Percentiles rank a stretch among this genome's conserved stretches.
Evolutionary conservation across 2,329 filamentous ascomycete genomes (phyloP).

Genomic region (Pestalotiopsis sp.): DNA sequence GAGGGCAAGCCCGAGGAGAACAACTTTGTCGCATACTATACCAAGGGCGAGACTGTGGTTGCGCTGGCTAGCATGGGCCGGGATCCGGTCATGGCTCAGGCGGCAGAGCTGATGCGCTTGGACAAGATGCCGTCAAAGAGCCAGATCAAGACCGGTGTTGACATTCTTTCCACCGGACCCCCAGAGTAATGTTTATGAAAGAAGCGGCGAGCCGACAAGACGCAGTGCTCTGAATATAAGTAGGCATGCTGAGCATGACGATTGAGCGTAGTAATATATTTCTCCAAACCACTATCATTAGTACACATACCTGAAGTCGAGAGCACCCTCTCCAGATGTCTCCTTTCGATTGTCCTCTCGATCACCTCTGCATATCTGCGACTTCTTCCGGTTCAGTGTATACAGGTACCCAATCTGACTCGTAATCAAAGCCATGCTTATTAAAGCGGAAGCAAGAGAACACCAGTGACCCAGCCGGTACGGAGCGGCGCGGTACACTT

Average conservation of each 20-base stretch:
- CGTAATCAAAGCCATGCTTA: conserved; percentile 24
- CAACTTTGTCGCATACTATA: conserved; percentile 90
- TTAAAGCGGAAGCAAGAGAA: conserved; percentile 48
- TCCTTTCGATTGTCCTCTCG: neutral
- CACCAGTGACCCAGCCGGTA: conserved; percentile 55
- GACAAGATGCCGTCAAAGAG: conserved; percentile 83
- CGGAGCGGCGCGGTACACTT: conserved; percentile 49
- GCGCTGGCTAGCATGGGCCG: conserved; percentile 89
- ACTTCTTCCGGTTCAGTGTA: neutral
- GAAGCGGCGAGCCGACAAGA: neutral
- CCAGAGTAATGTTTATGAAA: conserved; percentile 27
- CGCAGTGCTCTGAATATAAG: neutral
- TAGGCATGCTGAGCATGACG: neutral
- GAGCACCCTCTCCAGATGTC: neutral
- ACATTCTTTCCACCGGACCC: conserved; percentile 47
- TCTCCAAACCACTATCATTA: neutral
- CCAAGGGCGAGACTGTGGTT: conserved; percentile 81
- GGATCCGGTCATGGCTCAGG: conserved; percentile 85
- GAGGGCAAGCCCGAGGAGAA: conserved; percentile 75
- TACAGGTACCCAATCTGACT: neutral
- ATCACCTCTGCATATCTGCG: neutral
- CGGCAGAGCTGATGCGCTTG: conserved; percentile 80
- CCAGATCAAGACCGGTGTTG: conserved; percentile 67
- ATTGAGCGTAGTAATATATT: neutral
- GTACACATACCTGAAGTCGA: neutral